phyloP scores from a whole-genome alignment of 192 early-diverging fungal species.

The Linnemannia exigua region DNA sequence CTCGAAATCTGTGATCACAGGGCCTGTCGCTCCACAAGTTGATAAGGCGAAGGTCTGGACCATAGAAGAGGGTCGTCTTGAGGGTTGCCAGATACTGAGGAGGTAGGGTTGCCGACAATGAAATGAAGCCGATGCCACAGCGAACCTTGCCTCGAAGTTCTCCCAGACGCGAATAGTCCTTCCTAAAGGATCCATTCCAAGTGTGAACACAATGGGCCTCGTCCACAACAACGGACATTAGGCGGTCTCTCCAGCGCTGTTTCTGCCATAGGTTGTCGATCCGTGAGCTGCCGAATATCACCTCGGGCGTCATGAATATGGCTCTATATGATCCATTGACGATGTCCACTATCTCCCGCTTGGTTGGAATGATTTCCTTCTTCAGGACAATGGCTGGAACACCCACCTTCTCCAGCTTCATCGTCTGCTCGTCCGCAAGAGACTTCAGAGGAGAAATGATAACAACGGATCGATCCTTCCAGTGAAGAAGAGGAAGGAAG shows the following conservation, averaged over 20 bases:
- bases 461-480: neutral
- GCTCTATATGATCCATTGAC: neutral
- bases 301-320: conserved; percentile 17
- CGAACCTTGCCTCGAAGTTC: neutral
- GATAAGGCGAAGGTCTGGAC: no score
- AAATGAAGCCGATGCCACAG: neutral
- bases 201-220: conserved; percentile 25
- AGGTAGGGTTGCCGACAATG: neutral
- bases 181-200: neutral
- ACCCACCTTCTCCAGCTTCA: neutral
- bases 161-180: neutral
- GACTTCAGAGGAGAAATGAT: conserved; percentile 13
- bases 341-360: no score
- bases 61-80: neutral
- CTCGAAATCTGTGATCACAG: no score
- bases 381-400: neutral
- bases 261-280: neutral
- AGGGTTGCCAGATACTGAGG: neutral
- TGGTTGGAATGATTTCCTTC: no score
- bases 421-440: conserved; percentile 1
- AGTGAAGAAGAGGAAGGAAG: conserved; percentile 21
- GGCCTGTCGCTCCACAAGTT: no score
- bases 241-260: neutral
- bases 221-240: conserved; percentile 10
- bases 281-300: neutral